Base-by-base conservation (phyloP, 768 basidiomycete species). In the Leucocoprinus sp. region DNA sequence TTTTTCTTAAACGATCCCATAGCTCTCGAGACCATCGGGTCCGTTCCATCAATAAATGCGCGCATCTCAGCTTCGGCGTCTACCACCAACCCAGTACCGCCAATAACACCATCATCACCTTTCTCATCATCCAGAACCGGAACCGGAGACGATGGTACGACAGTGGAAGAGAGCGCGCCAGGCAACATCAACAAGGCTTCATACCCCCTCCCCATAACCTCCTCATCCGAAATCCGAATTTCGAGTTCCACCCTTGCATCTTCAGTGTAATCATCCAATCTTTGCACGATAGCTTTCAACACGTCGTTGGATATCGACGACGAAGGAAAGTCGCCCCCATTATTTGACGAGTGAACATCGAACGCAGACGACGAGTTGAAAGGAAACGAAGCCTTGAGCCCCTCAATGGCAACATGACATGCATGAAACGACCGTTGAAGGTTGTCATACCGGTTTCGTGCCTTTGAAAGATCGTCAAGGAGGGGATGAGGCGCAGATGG, bases 171-270 rank as follows among this genome's bases (percentile, higher is more conserved):
- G 31, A 69, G 48, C 0, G 78, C 79, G 1, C 76, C 76, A 18
- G 75, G 74, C 2, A 88, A 66, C 12, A 66, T 63, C 9, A 89
- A 64, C n/a, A 88, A 58, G 0, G 82, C 78, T 52, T 80, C 77
- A 49, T 80, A 90, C 2, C 86, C 86, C 6, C 70, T 71, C 5
- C 68, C 65, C 0, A 82, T 66, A 11, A 90, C 70, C 8, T 70
- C 72, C 51, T 86, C 86, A 56, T 92, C 88, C 2, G 82, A 74
- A 8, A 80, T 64, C 18, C 78, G 75, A 31, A 91, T 90, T 63
- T 91, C 88, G 17, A 92, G 64, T 57, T 91, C 88, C 8, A 92
- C 88, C 1, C 84, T 76, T 1, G 78, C 78, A 52, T 90, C 88
- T 57, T 90, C 88, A 4, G 75, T 75, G 55, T 74, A 85, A 57